Base-by-base conservation (phyloP, 129 eudicot genomes). In the Escallonia rubra region DNA sequence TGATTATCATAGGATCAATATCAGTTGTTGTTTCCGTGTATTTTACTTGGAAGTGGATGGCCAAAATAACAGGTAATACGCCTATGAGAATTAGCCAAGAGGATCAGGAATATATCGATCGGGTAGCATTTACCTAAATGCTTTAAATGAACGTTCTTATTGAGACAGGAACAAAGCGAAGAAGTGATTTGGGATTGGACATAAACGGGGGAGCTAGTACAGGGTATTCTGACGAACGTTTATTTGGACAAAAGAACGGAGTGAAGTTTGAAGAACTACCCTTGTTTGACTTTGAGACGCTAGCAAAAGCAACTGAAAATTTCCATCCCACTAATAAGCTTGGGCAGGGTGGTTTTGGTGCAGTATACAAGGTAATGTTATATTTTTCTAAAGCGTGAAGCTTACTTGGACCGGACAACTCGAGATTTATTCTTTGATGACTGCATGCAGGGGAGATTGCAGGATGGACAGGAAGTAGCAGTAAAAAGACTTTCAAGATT, bases 341-440 rank as follows among this genome's bases (percentile, higher is more conserved):
- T 15, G 85, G 81, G 60, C 68, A 72, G 57, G 85, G 85, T 57
- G 85, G 85, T 49, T 80, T 80, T 69, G 85, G 85, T 64, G 72
- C 81, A 2, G 85, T 80, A 23, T 80, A 71, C 78, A 80, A 72
- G 72, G 85, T 80, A 55, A n/a, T n/a, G 6, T 16, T 5, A 4
- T 41, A n/a, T n/a, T n/a, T 39, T 43, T 1, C 58, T 63, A 43
- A 53, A 34, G 42, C 39, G n/a, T 39, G 8, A 64, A 14, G 16
- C n/a, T 16, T 41, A 13, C 11, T 10, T 45, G 45, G 14, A 12
- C 13, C n/a, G 7, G 7, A 7, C 9, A 52, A 66, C n/a, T 2
- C 51, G 7, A 43, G 39, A 43, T 41, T 7, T 42, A 13, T 6
- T 23, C 42, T 41, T 3, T 23, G 14, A 13, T 62, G n/a, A n/a